Base-by-base conservation (phyloP, 768 basidiomycete species). In the Amanita pseudoporphyria region DNA sequence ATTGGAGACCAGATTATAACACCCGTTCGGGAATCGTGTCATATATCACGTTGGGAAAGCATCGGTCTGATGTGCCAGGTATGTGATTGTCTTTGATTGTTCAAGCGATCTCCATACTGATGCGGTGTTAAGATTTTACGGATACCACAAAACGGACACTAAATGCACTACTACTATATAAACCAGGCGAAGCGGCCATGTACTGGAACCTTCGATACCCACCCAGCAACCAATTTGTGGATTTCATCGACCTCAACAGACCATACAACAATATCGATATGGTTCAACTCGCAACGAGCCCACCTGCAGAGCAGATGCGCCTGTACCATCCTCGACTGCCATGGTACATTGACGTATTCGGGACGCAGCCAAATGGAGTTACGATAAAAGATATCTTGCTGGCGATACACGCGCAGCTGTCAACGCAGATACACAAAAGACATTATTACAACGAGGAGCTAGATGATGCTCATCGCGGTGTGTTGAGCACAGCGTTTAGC, bases 401-500 rank as follows among this genome's bases (percentile, higher is more conserved):
- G 28, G 71, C 74, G 52, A 61, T 83, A 40, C 72, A 67, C 45
- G 49, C 45, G 19, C 65, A 71, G 42, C 67, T 84, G 40, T 61
- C 66, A 46, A 62, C 58, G 42, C 71, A 63, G 6, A 79, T 86
- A 44, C 59, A 63, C 9, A 66, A 66, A 18, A 59, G 70, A 33
- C 80, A 86, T 62, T 84, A 71, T 58, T 79, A 72, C 55, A 86
- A 80, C 53, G 72, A 72, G 43, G 77, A 76, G 44, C 57, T 85
- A 54, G 68, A 72, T 30, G 65, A 68, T 19, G 63, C 61, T 1
- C 71, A 77, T 18, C 64, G 78, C 28, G 64, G 65, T 14, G 57
- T 57, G 54, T 69, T 84, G 42, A 67, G 67, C 2, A 54, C 53
- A 0, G 69, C 77, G 36, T 86, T 70, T 60, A 58, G 67, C 39